Conservation (phyloP, 2,329 filamentous ascomycete species). For the Phaeophleospora eucalypticola region DNA sequence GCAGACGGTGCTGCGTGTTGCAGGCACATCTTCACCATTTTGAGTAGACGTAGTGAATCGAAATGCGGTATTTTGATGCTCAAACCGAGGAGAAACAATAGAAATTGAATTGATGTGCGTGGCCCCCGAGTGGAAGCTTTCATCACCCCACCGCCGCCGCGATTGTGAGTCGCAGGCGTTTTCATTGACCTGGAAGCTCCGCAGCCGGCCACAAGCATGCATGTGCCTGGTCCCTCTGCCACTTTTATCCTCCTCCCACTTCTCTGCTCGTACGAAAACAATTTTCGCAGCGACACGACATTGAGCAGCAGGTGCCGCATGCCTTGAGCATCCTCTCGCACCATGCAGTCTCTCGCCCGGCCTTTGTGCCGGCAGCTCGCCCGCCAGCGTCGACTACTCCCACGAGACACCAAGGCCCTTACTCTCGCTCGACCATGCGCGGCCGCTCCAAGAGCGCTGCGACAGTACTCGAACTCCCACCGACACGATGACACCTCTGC, state of each 20-base stretch:
- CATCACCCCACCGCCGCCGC: too few relatives aligned
- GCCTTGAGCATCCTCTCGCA: neutral
- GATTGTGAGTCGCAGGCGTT: too few relatives aligned
- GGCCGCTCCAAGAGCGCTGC: neutral
- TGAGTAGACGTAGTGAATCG: too few relatives aligned
- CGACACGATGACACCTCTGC: slow-evolving; percentile 55
- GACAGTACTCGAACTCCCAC: slow-evolving; percentile 19
- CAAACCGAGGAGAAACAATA: neutral
- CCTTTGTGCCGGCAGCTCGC: slow-evolving; percentile 9
- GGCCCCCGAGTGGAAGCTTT: too few relatives aligned
- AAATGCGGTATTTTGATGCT: too few relatives aligned
- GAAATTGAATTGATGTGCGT: neutral
- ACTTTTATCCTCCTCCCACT: neutral
- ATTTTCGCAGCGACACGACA: too few relatives aligned
- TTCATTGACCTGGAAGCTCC: neutral
- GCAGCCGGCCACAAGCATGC: neutral
- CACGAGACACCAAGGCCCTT: slow-evolving; percentile 36
- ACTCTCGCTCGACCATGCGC: slow-evolving; percentile 7
- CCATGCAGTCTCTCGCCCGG: slow-evolving; percentile 15
- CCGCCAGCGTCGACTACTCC: slow-evolving; percentile 9
- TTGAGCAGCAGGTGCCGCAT: slow-evolving; percentile 7
- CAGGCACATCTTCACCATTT: too few relatives aligned
- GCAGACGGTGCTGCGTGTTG: too few relatives aligned
- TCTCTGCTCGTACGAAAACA: neutral
- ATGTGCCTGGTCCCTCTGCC: neutral